These are phyloP conservation scores for Tricharina praecox DNA, from an alignment of 495 filamentous ascomycete species.

Conservation along the genomic window DNA sequence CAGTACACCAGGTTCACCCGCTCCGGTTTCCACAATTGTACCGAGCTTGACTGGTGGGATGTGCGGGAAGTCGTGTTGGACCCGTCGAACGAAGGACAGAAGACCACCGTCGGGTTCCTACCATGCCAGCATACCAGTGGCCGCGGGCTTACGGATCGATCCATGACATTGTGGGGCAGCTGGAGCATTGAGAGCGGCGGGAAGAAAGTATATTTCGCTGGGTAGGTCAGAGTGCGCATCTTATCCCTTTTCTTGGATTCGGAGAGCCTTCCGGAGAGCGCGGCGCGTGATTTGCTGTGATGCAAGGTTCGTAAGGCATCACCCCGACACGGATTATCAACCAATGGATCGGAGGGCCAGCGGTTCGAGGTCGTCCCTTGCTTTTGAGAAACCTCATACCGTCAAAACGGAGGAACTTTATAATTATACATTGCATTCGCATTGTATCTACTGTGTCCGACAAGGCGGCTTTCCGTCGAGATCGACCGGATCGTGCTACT, in stretches of 20 bases:
- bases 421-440: neutral
- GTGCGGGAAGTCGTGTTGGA: slow-evolving; percentile 53
- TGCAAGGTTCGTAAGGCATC: neutral
- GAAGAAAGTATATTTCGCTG: slow-evolving; percentile 39
- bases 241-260: slow-evolving; percentile 8
- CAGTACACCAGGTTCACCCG: slow-evolving; percentile 30
- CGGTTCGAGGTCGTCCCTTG: no score
- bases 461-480: slow-evolving; percentile 1
- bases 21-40: slow-evolving; percentile 53
- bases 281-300: neutral
- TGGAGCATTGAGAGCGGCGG: slow-evolving; percentile 67
- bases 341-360: neutral
- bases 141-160: slow-evolving; percentile 48
- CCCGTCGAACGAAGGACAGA: slow-evolving; percentile 33
- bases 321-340: neutral
- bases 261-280: neutral
- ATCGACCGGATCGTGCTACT: slow-evolving; percentile 4
- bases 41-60: slow-evolving; percentile 95
- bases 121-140: slow-evolving; percentile 75
- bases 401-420: neutral
- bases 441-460: no score
- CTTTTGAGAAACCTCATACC: neutral
- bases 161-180: slow-evolving; percentile 67
- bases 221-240: slow-evolving; percentile 10
- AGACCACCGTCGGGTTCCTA: slow-evolving; percentile 60